Base-by-base conservation (phyloP, 2,329 filamentous ascomycete species). In the Aspergillus aculeatinus region DNA sequence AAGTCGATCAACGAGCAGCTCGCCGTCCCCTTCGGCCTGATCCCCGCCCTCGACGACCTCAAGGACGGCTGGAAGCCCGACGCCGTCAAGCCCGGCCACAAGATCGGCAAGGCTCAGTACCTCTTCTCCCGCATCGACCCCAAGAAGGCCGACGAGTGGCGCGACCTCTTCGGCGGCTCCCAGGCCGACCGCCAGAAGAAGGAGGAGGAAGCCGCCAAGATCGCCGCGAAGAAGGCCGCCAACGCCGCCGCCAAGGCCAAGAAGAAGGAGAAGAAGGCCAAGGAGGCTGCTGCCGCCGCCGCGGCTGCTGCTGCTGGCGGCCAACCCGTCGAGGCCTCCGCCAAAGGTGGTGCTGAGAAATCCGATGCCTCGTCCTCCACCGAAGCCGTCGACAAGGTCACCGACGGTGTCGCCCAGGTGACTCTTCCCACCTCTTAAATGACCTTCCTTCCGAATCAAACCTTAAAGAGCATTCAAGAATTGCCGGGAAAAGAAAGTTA, bases 71-170 rank as follows among this genome's bases (percentile, higher is more conserved):
- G 90, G 88, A 81, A 85, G 62, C 77, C 81, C 2, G 74, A 75
- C 39, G 74, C 75, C 51, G 79, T 95, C 65, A 82, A 86, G 69
- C 83, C 89, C 1, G 90, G 89, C 59, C 92, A 96, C 79, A 89
- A 88, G 73, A 89, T 97, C 64, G 91, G 91, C 67, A 89, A 89
- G 72, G 87, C 92, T 0, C 85, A 86, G 65, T 89, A 92, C 81
- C 82, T 96, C 33, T 96, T 96, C 78, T 85, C 85, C n/a, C 85
- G 84, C 57, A 96, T 96, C 70, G 90, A 92, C 65, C 82, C 88
- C 10, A 88, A 90, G 75, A 94, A 93, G 80, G 87, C 90, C 51
- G 86, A 89, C 55, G 89, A 94, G 74, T 96, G 92, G 92, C 87
- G 89, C 60, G 85, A 89, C 63, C 83, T 85, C 67, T 96, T 87